Evolutionary conservation across 2,329 filamentous ascomycete species (phyloP).

Genomic region (Neofusicoccum umdonicola): DNA sequence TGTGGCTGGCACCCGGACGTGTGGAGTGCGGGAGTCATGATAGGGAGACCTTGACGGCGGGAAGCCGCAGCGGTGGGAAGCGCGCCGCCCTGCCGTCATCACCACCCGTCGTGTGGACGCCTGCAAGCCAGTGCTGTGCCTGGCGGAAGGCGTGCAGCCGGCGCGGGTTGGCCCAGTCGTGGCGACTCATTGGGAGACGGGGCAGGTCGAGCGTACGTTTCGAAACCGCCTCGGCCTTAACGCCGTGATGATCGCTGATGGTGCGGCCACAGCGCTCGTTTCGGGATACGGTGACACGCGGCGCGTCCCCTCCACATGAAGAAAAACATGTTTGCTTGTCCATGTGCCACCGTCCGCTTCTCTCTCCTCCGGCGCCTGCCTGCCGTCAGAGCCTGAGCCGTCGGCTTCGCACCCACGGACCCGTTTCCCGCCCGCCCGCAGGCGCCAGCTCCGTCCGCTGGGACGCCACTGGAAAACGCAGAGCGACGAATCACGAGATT

Average conservation of each 20-base stretch:
- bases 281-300: neutral
- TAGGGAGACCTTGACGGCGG: neutral
- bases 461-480: neutral
- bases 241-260: neutral
- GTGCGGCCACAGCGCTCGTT: neutral
- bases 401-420: neutral
- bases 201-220: neutral
- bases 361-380: neutral
- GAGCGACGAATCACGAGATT: no score
- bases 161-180: neutral
- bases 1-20: neutral
- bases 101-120: neutral
- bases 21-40: neutral
- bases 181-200: neutral
- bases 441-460: neutral
- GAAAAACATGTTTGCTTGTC: neutral
- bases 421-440: neutral
- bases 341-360: neutral
- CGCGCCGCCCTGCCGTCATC: neutral
- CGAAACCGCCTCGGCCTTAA: slow-evolving; percentile 1
- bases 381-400: neutral
- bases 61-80: neutral
- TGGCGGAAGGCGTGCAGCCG: neutral
- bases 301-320: no score
- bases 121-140: neutral